Base-by-base conservation (phyloP, 805 yeast species). In the Saccharomycopsis oosterbeekiorum region DNA sequence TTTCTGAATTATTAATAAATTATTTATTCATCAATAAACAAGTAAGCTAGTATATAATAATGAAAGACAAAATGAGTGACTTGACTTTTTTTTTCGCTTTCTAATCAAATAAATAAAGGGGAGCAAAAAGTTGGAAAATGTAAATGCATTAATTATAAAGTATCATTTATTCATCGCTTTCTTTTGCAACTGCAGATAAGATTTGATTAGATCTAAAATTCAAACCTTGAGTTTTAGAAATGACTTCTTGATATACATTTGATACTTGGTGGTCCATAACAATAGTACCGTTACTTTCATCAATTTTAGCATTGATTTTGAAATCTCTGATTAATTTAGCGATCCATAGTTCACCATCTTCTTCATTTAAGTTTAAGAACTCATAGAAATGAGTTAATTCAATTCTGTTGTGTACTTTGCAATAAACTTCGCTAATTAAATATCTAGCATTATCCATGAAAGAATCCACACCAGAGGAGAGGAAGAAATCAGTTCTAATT, bases 141-240 rank as follows among this genome's bases (percentile, higher is more conserved):
- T 6, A 26, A 51, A 55, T 9, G 40, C 17, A 21, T 21, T 9
- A 56, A 14, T 11, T 24, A 19, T 21, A 21, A 19, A 19, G 51
- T 43, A 43, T 11, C 14, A 17, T 47, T 24, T 21, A 47, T 21
- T 47, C 34, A 21, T 62, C 42, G 66, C 67, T 65, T 68, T 70
- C 65, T 71, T 72, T 63, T 72, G 75, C 56, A 58, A 80, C 78
- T 61, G 78, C 76, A 60, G 78, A 77, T 65, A 83, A 75, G 55
- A 82, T 75, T 71, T 84, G 86, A 69, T 77, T 79, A 19, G 86
- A 80, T 68, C 82, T 79, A 74, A 80, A 83, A 41, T 82, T 78
- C 67, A 84, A 73, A 4, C 84, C 84, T 76, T 84, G 84, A n/a
- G 88, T 83, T 71, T 80, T 82, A 67, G 84, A 88, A 65, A 81